These are phyloP conservation scores for Phtheirospermum japonicum DNA, from an alignment of 257 asterid genomes.

Conservation along the genomic window DNA sequence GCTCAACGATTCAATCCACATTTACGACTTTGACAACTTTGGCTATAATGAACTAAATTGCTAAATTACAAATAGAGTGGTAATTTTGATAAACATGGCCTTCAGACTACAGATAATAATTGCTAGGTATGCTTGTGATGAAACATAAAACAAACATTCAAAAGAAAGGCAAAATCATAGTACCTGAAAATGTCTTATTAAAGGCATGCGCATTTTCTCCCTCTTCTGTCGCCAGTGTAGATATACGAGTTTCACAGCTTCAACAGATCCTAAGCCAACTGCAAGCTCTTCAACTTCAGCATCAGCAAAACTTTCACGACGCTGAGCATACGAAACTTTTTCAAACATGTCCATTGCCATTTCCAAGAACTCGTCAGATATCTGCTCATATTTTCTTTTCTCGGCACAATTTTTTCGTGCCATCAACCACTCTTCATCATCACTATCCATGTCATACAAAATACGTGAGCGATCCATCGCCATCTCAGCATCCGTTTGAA, in stretches of 20 bases:
- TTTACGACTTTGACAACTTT: no score
- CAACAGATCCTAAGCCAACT: slow-evolving; percentile 42
- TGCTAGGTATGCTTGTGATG: neutral
- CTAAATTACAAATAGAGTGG: neutral
- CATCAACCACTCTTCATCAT: slow-evolving; percentile 65
- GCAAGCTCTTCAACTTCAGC: slow-evolving; percentile 54
- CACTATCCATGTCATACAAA: slow-evolving; percentile 78
- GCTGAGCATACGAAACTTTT: slow-evolving; percentile 54
- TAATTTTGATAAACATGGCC: neutral
- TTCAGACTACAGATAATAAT: neutral
- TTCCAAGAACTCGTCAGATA: slow-evolving; percentile 56
- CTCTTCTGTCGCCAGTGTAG: slow-evolving; percentile 59
- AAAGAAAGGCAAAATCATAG: neutral
- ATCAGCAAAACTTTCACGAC: slow-evolving; percentile 42
- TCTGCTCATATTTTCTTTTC: slow-evolving; percentile 24
- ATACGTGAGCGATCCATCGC: slow-evolving; percentile 58
- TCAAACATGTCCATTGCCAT: slow-evolving; percentile 59
- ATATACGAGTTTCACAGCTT: slow-evolving; percentile 44
- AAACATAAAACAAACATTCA: neutral
- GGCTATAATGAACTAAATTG: no score
- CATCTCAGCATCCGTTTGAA: slow-evolving; percentile 72
- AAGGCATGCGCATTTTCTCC: slow-evolving; percentile 56
- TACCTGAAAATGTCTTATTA: slow-evolving; percentile 80
- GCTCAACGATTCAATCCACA: no score
- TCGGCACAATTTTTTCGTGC: slow-evolving; percentile 18